Evolutionary conservation across 169 alveolate species (phyloP), one percentile per base, ranked within the genome.

Genomic region (Babesia bovis): DNA sequence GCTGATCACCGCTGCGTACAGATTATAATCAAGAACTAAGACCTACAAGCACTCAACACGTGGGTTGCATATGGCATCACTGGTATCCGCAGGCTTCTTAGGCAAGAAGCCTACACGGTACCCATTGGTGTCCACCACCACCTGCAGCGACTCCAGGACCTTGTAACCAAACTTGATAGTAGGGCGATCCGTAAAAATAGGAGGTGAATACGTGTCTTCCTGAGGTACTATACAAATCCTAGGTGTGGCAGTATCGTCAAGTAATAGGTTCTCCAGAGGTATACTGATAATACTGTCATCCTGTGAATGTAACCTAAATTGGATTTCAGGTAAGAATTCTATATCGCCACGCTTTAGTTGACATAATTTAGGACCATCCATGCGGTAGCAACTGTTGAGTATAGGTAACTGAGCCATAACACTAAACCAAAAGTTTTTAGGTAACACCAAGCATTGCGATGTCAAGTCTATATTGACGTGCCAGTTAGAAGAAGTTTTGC

Each of bases 341-440:
- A 53, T 36, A 13, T 25, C 51, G 17, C 45, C 66, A 10, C 35
- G 61, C 4, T 58, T 52, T 38, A 88, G 41, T 32, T 50, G 55
- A 36, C 91, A 87, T 19, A 75, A 21, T 3, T 81, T 83, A 13
- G 87, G 68, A 3, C 51, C 40, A 0, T 32, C 70, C 45, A 70
- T 70, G 12, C 52, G 69, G 26, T 83, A 79, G 44, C 93, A 88
- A 19, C 77, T 84, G 28, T 78, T 66, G 50, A 66, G 79, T 32
- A 88, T 79, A 5, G 93, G 93, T 23, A 88, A 51, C 35, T 88
- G 84, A 26, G 84, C 77, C 93, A 88, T 88, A 26, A 88, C 52
- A 19, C 88, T 84, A 49, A 88, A 41, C 93, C 93, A 88, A 49
- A 84, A 88, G 73, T 82, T 88, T 71, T 67, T 84, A 1, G 93